phyloP scores from a whole-genome alignment of 345 rosid species.

The Rubroshorea leprosula region DNA sequence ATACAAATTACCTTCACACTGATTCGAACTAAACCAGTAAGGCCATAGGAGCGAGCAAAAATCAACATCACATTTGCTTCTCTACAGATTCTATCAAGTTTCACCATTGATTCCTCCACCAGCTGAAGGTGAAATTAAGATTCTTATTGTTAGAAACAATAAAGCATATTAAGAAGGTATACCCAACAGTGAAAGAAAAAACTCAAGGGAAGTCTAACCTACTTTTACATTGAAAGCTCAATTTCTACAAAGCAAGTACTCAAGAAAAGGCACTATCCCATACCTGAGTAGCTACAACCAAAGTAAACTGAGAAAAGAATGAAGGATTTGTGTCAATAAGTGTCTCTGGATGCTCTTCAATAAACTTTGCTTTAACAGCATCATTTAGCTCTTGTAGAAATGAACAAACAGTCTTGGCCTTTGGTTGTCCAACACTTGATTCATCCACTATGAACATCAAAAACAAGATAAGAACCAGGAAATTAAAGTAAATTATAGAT shows the following conservation, averaged over 20 bases:
- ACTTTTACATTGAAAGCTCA: constrained; percentile 4
- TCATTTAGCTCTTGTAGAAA: constrained; percentile 96
- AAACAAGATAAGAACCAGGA: constrained; percentile 8
- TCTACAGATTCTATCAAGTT: constrained; percentile 81
- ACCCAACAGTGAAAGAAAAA: background rate
- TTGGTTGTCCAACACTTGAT: constrained; percentile 66
- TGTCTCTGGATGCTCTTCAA: constrained; percentile 78
- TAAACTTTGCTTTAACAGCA: constrained; percentile 95
- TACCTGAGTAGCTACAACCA: constrained; percentile 96
- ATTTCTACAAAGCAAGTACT: background rate
- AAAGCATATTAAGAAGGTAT: background rate
- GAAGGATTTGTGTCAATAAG: constrained; percentile 62
- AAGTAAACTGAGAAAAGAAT: constrained; percentile 84
- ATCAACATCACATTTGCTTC: constrained; percentile 80
- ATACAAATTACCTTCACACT: constrained; percentile 88
- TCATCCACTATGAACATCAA: constrained; percentile 59
- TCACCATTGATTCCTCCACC: constrained; percentile 74
- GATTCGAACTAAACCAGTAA: constrained; percentile 80
- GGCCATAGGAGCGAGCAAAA: constrained; percentile 95
- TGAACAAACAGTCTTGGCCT: constrained; percentile 81
- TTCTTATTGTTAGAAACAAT: background rate
- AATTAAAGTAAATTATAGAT: background rate
- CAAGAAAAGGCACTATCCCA: background rate
- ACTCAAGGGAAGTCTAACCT: background rate
- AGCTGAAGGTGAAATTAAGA: constrained; percentile 58